Evolutionary conservation across 2,329 filamentous ascomycete genomes (phyloP), one percentile per base, ranked within the genome.

Genomic region (Penicillium hesseltinei): DNA sequence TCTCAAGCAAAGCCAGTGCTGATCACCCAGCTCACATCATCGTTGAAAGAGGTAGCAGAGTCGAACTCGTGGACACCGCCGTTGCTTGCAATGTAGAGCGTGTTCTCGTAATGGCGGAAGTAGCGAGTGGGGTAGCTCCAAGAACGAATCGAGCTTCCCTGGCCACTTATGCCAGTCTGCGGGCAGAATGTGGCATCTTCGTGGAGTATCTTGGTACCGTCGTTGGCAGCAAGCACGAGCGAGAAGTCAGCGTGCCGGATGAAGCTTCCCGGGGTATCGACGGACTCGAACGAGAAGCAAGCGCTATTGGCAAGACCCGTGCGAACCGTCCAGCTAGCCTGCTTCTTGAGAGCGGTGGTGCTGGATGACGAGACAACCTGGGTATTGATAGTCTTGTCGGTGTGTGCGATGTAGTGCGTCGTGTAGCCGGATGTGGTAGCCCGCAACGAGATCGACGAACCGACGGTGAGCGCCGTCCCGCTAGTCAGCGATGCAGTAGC

Each of bases 131-230:
- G 84, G 63, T 84, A 86, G 43, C 75, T 79, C 84, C 84, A 88
- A 1, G 83, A 76, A 5, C 82, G 77, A 33, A 88, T 75, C 0
- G 83, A 79, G 60, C 59, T 80, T 7, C 81, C 83, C 43, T 77
- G 66, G 5, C 82, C 81, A 61, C 70, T 82, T 23, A 88, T 71
- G 0, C 80, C 81, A 0, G 77, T 57, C 68, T 81, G 77, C 0
- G 83, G 76, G 66, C 85, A 88, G 71, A 88, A 88, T 0, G 85
- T 88, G 8, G 85, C 83, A 47, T 88, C 85, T 62, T 88, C 84
- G 4, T 72, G 38, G 71, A 87, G 86, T 51, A 75, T 71, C 75
- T 86, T 85, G 54, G 75, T 76, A 53, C 79, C 78, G 59, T 87
- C 85, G 60, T 80, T 79, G 56, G 79, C 76, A 42, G 75, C 70